phyloP scores from a whole-genome alignment of 140 eudicot species.

The Ambrosia hybrid region DNA sequence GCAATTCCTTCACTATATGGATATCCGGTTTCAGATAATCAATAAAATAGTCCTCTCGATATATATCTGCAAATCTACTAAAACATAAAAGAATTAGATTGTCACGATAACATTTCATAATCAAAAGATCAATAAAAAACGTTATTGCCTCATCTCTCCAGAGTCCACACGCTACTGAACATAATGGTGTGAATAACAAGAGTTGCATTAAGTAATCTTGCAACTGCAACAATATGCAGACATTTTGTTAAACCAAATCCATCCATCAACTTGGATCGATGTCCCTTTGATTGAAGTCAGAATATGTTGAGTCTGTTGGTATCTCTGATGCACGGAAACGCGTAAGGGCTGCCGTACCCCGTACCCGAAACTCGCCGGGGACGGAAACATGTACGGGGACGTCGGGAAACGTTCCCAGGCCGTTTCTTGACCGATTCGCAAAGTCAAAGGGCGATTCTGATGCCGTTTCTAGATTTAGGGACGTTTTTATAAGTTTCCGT shows the following conservation, averaged over 20 bases:
- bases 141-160: constrained; percentile 68
- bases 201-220: constrained; percentile 94
- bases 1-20: constrained; percentile 87
- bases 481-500: no score
- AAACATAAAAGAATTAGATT: constrained; percentile 39
- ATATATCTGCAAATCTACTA: constrained; percentile 97
- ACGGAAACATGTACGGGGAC: no score
- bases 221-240: constrained; percentile 97
- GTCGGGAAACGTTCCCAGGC: no score
- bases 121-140: background rate
- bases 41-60: constrained; percentile 94
- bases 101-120: constrained; percentile 37
- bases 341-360: no score
- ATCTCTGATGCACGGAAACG: no score
- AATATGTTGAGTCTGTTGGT: no score
- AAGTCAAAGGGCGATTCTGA: no score
- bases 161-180: constrained; percentile 98
- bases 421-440: no score
- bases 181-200: constrained; percentile 82
- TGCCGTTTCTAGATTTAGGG: no score
- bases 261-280: no score
- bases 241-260: constrained; percentile 54
- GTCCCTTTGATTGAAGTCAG: no score
- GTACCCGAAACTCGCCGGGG: no score
- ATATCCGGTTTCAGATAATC: constrained; percentile 88